These are phyloP conservation scores for Kondoa malvinella DNA, from an alignment of 768 basidiomycete species.

Conservation along the genomic window DNA sequence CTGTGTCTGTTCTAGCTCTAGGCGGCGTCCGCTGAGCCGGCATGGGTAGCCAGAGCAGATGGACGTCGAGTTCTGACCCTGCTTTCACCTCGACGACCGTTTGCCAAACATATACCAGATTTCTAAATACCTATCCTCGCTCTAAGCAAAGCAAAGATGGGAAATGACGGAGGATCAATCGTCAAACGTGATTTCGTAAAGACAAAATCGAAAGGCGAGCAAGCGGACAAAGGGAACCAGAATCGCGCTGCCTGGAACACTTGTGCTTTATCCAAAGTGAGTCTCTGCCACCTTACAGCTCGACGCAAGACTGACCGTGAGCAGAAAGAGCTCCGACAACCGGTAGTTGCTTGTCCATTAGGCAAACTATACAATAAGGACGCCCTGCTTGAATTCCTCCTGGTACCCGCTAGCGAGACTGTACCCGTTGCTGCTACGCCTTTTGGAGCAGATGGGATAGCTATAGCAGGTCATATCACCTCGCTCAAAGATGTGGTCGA, in stretches of 20 bases:
- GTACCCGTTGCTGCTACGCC: constrained; percentile 13
- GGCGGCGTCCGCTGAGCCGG: not conserved
- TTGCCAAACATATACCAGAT: too few species aligned
- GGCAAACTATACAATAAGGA: constrained; percentile 97
- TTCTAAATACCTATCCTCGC: too few species aligned
- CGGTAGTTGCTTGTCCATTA: constrained; percentile 74
- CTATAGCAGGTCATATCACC: constrained; percentile 80
- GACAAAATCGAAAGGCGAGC: constrained; percentile 46
- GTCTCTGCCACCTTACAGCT: constrained; percentile 19
- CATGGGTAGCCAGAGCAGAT: too few species aligned
- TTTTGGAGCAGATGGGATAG: constrained; percentile 49
- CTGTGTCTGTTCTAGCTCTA: not conserved
- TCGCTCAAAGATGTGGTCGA: constrained; percentile 82
- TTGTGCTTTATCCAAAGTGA: constrained; percentile 86
- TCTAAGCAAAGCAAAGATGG: not conserved
- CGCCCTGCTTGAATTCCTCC: constrained; percentile 70
- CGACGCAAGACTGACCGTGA: not conserved
- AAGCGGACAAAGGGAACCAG: constrained; percentile 80
- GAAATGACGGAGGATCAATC: constrained; percentile 30
- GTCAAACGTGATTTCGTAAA: constrained; percentile 34
- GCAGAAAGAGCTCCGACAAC: constrained; percentile 67
- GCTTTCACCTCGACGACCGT: too few species aligned
- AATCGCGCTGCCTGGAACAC: constrained; percentile 74
- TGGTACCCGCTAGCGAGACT: constrained; percentile 60
- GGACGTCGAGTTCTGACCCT: too few species aligned